Evolutionary conservation across 2,329 filamentous ascomycete genomes (phyloP).

Genomic region (Amylocarpus encephaloides): DNA sequence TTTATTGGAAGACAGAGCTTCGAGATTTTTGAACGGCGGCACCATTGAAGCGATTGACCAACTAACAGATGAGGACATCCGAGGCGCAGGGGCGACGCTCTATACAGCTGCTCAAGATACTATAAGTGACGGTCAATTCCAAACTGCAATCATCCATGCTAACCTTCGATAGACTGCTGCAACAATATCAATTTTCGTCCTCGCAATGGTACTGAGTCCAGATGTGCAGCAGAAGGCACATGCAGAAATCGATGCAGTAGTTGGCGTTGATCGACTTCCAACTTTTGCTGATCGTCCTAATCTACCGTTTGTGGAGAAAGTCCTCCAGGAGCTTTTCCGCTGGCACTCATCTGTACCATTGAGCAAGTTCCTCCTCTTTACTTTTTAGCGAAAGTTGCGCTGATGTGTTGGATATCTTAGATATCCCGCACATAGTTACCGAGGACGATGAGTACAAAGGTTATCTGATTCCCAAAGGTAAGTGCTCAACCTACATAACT

Average conservation of each 20-base stretch:
- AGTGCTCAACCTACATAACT: neutral
- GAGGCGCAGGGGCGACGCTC: constrained; percentile 41
- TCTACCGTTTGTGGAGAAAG: constrained; percentile 38
- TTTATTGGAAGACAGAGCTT: neutral
- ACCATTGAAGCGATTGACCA: constrained; percentile 29
- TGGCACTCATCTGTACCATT: constrained; percentile 4
- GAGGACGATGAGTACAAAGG: constrained; percentile 50
- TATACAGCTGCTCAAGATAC: constrained; percentile 37
- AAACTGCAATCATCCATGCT: neutral
- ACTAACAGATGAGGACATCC: constrained; percentile 29
- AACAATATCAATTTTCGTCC: constrained; percentile 27
- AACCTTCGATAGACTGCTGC: neutral
- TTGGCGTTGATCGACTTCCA: constrained; percentile 40
- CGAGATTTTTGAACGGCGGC: constrained; percentile 10
- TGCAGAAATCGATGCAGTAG: constrained; percentile 39
- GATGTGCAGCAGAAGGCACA: constrained; percentile 42
- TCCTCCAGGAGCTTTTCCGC: constrained; percentile 40
- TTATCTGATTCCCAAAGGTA: constrained; percentile 48
- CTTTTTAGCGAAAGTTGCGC: neutral
- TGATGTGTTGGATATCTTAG: constrained; percentile 15
- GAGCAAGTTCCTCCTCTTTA: neutral
- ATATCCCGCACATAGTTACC: constrained; percentile 47
- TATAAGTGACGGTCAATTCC: neutral
- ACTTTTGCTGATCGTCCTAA: constrained; percentile 37
- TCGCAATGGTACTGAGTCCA: constrained; percentile 38